Evolutionary conservation across 495 filamentous ascomycete genomes (phyloP), one percentile per base, ranked within the genome.

Genomic region (Echria macrotheca): DNA sequence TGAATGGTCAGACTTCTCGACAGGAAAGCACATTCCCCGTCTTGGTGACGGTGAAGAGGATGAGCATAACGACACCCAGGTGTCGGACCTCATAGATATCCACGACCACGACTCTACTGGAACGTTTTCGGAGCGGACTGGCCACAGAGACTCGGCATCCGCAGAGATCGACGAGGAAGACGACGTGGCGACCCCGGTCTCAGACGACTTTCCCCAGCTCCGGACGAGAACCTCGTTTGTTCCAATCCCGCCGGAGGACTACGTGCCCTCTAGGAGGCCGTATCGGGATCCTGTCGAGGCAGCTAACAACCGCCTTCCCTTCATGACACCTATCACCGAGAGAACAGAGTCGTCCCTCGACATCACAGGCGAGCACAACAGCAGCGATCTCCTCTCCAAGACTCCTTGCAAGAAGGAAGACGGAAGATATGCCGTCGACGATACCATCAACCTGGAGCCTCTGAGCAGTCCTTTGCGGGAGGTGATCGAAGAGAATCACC

Each of bases 241-340:
- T n/a, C 79, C 78, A 10, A 73, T 91, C 18, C 89, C 89, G 40
- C 89, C 89, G 3, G 87, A 94, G 58, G 86, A 91, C 58, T 95
- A 88, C 57, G 80, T 86, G 48, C 78, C 83, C 12, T 83, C 87
- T 8, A 84, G 71, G 24, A 75, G 81, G 6, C 84, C 84, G 26
- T 95, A 85, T 68, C 79, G 89, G 52, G 83, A 94, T 56, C 79
- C 86, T 53, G 74, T 73, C 1, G 77, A 87, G 56, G 73, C 82
- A 44, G 85, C 87, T 52, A 90, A 96, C 53, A 94, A 85, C 61
- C 83, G 89, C 41, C 73, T 96, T 6, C 93, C 91, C 28, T 96
- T 96, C 65, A 98, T 98, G 93, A 98, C 93, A 1, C 93, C 93
- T 10, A 98, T 98, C 50, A 88, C 91, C 5, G 93, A 98, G 63